Conservation (phyloP, 495 filamentous ascomycete genomes). For the Aspergillus hancockii region DNA sequence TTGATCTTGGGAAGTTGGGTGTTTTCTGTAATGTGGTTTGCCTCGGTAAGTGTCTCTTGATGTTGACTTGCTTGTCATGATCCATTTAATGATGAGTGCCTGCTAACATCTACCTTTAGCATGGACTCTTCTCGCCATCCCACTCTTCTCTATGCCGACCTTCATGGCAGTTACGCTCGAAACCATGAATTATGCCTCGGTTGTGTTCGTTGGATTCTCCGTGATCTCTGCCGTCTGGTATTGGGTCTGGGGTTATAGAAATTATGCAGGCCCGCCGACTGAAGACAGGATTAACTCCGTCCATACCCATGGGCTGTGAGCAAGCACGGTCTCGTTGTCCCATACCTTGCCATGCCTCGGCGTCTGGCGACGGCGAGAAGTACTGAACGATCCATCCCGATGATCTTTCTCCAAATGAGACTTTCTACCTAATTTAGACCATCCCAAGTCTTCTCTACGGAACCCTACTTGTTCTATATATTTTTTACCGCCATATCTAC, state of each 20-base stretch:
- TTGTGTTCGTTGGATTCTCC: slow-evolving; percentile 59
- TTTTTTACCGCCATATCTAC: no score
- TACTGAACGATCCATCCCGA: no score
- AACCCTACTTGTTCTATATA: no score
- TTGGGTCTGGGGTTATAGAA: slow-evolving; percentile 56
- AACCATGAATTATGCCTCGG: slow-evolving; percentile 56
- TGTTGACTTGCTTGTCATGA: no score
- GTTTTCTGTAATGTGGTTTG: slow-evolving; percentile 53
- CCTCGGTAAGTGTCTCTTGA: slow-evolving; percentile 40
- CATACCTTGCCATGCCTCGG: no score
- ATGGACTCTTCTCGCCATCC: slow-evolving; percentile 58
- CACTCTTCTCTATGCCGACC: slow-evolving; percentile 48
- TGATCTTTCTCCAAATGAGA: no score
- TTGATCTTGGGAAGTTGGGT: slow-evolving; percentile 56
- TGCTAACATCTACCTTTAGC: slow-evolving; percentile 27
- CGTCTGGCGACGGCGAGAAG: no score
- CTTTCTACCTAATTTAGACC: no score
- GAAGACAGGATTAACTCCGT: neutral
- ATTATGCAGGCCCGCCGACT: slow-evolving; percentile 29
- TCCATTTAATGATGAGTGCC: neutral
- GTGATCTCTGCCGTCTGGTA: slow-evolving; percentile 58
- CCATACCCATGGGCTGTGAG: no score
- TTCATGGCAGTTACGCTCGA: slow-evolving; percentile 32
- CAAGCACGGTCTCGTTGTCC: no score
- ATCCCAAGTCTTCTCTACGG: no score